Conservation (phyloP, 75 land plant species). For the Pinus taeda region DNA sequence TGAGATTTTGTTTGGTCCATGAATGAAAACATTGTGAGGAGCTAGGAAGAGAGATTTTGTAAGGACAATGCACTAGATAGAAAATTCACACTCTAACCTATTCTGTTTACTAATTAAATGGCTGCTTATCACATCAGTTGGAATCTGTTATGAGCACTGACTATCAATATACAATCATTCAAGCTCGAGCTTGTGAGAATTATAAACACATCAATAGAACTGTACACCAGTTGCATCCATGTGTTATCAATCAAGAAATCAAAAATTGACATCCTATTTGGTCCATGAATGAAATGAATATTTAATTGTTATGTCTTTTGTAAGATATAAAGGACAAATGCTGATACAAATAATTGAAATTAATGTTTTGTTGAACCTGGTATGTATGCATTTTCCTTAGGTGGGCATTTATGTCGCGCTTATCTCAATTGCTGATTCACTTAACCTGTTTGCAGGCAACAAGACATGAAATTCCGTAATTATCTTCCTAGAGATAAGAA, state of each 20-base stretch:
- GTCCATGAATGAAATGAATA: not conserved
- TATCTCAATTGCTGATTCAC: not conserved
- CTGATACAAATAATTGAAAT: not conserved
- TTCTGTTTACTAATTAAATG: too few relatives aligned
- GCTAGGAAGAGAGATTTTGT: too few relatives aligned
- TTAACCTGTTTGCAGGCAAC: conserved; percentile 19
- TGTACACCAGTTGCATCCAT: not conserved
- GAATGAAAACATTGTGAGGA: not conserved
- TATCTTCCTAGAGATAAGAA: conserved; percentile 87
- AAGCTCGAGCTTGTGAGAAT: not conserved
- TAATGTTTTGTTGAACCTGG: not conserved
- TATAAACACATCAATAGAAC: not conserved
- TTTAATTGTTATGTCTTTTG: not conserved
- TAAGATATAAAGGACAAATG: not conserved
- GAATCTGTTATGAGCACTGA: not conserved
- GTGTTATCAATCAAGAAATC: not conserved
- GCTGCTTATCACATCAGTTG: not conserved
- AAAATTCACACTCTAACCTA: too few relatives aligned
- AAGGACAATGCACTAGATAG: too few relatives aligned
- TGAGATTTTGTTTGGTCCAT: not conserved
- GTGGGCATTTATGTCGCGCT: not conserved
- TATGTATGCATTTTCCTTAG: not conserved
- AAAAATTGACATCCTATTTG: not conserved
- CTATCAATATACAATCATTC: not conserved
- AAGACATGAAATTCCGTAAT: conserved; percentile 86